phyloP scores from a whole-genome alignment of 2,329 filamentous ascomycete genomes.

The Fusarium subtropicale region DNA sequence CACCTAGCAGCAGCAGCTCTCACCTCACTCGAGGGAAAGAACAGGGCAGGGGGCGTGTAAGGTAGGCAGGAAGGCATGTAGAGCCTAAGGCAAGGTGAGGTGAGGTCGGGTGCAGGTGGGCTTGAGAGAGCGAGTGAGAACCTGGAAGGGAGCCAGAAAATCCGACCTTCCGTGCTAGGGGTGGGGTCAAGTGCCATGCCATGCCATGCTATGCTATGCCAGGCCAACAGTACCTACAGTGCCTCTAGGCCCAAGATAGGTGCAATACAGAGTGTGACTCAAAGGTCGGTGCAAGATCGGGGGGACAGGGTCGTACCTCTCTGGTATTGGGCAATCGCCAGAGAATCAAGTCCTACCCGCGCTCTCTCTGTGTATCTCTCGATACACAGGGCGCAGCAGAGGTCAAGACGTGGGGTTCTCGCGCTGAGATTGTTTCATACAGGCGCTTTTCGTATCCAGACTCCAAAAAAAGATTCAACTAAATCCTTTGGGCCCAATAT shows the following conservation, averaged over 20 bases:
- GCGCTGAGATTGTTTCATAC: conserved; percentile 21
- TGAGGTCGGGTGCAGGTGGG: conserved; percentile 14
- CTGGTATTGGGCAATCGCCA: conserved; percentile 26
- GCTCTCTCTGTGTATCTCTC: conserved; percentile 3
- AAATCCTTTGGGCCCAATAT: conserved; percentile 18
- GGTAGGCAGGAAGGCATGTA: background rate
- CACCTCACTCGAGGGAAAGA: conserved; percentile 25
- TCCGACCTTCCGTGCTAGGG: conserved; percentile 27
- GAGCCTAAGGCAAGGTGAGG: conserved; percentile 17
- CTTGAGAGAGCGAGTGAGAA: conserved; percentile 15
- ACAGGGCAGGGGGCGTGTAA: conserved; percentile 30
- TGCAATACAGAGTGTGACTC: conserved; percentile 35
- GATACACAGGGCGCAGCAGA: conserved; percentile 24
- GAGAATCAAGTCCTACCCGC: background rate
- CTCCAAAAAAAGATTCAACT: conserved; percentile 21
- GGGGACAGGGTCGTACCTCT: conserved; percentile 33
- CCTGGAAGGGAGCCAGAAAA: conserved; percentile 29
- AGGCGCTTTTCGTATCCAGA: conserved; percentile 12
- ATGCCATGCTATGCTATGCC: conserved; percentile 21
- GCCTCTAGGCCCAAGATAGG: conserved; percentile 10
- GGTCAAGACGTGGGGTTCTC: conserved; percentile 12
- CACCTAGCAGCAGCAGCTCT: conserved; percentile 21
- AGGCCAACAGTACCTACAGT: background rate
- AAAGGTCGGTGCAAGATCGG: conserved; percentile 25
- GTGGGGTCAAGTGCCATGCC: conserved; percentile 39